Base-by-base conservation (phyloP, 768 basidiomycete species). In the Podaxis mareebaensis region DNA sequence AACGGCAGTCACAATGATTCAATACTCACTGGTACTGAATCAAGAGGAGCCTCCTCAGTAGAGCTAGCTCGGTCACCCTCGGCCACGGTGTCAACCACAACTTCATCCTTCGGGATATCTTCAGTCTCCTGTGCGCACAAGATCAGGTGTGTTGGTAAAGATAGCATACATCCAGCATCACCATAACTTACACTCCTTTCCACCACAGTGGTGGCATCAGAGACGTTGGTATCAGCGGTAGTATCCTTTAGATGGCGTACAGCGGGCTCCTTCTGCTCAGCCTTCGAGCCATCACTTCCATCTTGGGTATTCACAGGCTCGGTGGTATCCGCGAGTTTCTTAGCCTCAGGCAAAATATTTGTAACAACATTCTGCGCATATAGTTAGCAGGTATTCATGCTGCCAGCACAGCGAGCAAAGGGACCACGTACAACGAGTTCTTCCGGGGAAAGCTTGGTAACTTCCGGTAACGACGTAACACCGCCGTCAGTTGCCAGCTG, bases 171-270 rank as follows among this genome's bases (percentile, higher is more conserved):
- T 33, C 28, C 61, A 55, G 15, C 33, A 38, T 33, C 42, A 13
- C 17, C 39, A 17, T 15, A 20, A 55, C 61, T 20, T 39, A 62
- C 61, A 28, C 48, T 44, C 26, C 10, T 30, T 10, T 4, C 53
- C 44, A 55, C n/a, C 10, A 44, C 28, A 44, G 60, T 61, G 11
- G 59, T 60, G 15, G 39, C 48, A 22, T 62, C 61, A 11, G 61
- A 55, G 30, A 55, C 22, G 33, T 30, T 52, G 49, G 15, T 53
- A 33, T 42, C 40, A 22, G n/a, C 63, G n/a, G 54, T 39, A 33
- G 39, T 30, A 61, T 49, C 46, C 42, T 67, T 61, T 36, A 39
- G 17, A 39, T 59, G 28, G 17, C 38, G 48, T 39, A 38, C 17
- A 40, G 49, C 53, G n/a, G 42, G 13, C 53, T n/a, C 49, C 10